Conservation (phyloP, 495 filamentous ascomycete species). For the Penicillium canescens region DNA sequence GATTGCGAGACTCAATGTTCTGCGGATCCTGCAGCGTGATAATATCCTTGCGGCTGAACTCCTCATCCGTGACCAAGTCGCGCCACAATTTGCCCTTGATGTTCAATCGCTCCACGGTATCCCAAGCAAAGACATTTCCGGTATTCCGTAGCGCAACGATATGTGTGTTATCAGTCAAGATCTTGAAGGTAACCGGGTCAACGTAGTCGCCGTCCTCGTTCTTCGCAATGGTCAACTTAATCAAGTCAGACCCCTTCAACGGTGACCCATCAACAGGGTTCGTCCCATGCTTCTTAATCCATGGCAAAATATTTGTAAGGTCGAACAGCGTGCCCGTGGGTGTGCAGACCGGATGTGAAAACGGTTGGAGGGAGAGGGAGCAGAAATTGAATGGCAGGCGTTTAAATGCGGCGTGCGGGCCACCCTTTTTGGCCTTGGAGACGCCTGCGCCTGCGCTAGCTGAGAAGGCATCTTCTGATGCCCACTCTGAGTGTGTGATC, state of each 20-base stretch:
- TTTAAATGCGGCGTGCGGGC: constrained; percentile 68
- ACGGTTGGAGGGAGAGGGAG: constrained; percentile 91
- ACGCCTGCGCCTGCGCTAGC: constrained; percentile 74
- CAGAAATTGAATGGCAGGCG: constrained; percentile 98
- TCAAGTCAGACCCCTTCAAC: constrained; percentile 77
- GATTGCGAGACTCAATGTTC: constrained; percentile 78
- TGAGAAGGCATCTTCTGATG: constrained; percentile 81
- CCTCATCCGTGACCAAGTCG: constrained; percentile 84
- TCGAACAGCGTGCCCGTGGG: constrained; percentile 79
- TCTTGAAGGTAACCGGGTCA: constrained; percentile 95
- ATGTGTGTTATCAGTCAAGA: constrained; percentile 97
- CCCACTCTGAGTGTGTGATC: constrained; percentile 96
- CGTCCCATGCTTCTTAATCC: constrained; percentile 89
- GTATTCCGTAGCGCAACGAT: constrained; percentile 86
- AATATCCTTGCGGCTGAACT: constrained; percentile 89
- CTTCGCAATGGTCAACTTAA: constrained; percentile 87
- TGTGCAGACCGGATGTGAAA: constrained; percentile 83
- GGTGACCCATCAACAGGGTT: constrained; percentile 85
- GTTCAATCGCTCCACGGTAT: constrained; percentile 92
- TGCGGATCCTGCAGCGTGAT: constrained; percentile 97
- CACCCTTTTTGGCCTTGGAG: constrained; percentile 43
- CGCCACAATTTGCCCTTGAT: constrained; percentile 97
- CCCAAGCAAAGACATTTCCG: constrained; percentile 94
- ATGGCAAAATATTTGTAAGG: constrained; percentile 81
- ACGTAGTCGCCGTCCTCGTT: constrained; percentile 93